Evolutionary conservation across 78 protist genomes (phyloP).

Genomic region (Diacronema lutheri): DNA sequence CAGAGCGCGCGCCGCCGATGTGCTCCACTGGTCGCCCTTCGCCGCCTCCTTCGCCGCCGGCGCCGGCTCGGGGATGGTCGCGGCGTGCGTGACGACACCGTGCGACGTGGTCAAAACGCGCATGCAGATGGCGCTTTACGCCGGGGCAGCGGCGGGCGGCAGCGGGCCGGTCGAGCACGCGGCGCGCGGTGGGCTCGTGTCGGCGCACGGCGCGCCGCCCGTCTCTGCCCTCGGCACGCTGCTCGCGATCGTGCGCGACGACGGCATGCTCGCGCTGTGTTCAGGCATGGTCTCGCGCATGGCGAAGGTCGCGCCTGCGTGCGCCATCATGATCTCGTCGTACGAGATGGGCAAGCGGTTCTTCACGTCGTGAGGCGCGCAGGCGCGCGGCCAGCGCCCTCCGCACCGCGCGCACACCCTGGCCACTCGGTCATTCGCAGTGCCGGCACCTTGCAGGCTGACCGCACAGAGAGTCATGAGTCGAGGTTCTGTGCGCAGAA

Average conservation of each 20-base stretch:
- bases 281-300: slow-evolving; percentile 62
- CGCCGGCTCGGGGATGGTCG: slow-evolving; percentile 54
- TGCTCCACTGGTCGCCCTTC: not conserved
- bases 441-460: too few species aligned
- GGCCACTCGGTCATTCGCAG: too few species aligned
- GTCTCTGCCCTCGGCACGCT: not conserved
- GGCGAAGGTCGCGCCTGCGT: slow-evolving; percentile 73
- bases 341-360: slow-evolving; percentile 51
- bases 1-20: not conserved
- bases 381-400: too few species aligned
- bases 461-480: too few species aligned
- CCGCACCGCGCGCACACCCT: too few species aligned
- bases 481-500: too few species aligned
- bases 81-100: slow-evolving; percentile 44
- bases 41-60: slow-evolving; percentile 51
- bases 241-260: not conserved
- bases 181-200: too few species aligned
- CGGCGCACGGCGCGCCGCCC: too few species aligned
- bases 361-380: too few species aligned
- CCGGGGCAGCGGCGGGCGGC: too few species aligned
- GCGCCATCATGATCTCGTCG: slow-evolving; percentile 77
- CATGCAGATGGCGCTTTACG: not conserved
- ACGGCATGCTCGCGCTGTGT: slow-evolving; percentile 21
- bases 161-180: too few species aligned
- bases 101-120: slow-evolving; percentile 52